Evolutionary conservation across 257 asterid genomes (phyloP).

Genomic region (Ballota nigra): DNA sequence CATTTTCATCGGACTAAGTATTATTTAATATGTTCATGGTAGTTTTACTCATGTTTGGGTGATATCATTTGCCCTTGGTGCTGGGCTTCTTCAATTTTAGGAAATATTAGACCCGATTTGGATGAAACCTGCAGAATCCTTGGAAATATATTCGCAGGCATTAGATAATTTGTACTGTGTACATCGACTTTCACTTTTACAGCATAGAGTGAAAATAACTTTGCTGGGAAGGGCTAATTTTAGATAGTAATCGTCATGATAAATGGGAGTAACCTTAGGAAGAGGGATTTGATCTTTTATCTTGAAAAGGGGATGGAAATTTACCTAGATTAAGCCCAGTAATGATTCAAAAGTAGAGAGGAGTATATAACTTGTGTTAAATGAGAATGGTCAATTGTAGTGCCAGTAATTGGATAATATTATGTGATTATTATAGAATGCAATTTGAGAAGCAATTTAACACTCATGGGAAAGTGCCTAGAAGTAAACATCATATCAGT

Average conservation of each 20-base stretch:
- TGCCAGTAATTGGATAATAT: no score
- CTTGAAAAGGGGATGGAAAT: constrained; percentile 4
- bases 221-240: background rate
- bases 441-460: background rate
- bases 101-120: background rate
- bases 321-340: background rate
- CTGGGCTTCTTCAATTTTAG: background rate
- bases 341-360: background rate
- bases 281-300: background rate
- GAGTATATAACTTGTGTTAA: background rate
- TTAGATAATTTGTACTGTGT: no score
- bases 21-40: background rate
- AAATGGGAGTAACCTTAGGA: background rate
- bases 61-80: background rate
- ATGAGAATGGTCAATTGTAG: background rate
- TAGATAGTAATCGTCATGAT: background rate
- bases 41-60: background rate
- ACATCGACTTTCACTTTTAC: no score
- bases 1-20: background rate
- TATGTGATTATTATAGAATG: no score
- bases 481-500: background rate
- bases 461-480: background rate
- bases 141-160: background rate
- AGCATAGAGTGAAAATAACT: background rate
- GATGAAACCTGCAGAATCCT: background rate